Percentiles rank a stretch among this genome's conserved stretches.
These are phyloP conservation scores for Arthrocladium fulminans DNA, from an alignment of 2,329 filamentous ascomycete genomes.

Conservation along the genomic window DNA sequence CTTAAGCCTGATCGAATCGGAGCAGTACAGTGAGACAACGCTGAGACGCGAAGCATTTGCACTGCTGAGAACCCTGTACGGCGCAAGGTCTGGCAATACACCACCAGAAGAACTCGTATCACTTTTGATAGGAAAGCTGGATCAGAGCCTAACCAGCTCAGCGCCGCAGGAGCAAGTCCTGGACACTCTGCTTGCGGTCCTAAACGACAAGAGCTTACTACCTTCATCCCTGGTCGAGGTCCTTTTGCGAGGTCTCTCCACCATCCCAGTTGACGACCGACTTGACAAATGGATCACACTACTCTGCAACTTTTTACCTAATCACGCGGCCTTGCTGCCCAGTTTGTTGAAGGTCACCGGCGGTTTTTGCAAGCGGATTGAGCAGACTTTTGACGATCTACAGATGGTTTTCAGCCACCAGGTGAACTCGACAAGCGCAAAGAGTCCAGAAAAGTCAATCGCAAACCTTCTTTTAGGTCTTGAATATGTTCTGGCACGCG, in stretches of 20 bases:
- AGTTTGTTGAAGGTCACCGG: slow-evolving; percentile 81
- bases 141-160: slow-evolving; percentile 8
- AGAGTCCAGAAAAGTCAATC: slow-evolving; percentile 39
- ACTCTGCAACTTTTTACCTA: slow-evolving; percentile 69
- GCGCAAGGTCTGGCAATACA: slow-evolving; percentile 11
- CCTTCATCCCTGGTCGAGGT: slow-evolving; percentile 3
- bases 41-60: background rate
- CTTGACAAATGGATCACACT: slow-evolving; percentile 90
- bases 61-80: slow-evolving; percentile 11
- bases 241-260: slow-evolving; percentile 58
- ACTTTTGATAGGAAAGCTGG: slow-evolving; percentile 15
- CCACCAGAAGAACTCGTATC: slow-evolving; percentile 10
- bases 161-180: slow-evolving; percentile 15
- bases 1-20: background rate
- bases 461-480: slow-evolving; percentile 81
- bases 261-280: slow-evolving; percentile 61
- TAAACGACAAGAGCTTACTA: slow-evolving; percentile 7
- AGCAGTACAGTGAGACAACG: background rate
- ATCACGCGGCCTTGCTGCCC: slow-evolving; percentile 80
- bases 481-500: slow-evolving; percentile 79
- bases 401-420: slow-evolving; percentile 1
- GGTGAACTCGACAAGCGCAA: slow-evolving; percentile 12
- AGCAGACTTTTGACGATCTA: slow-evolving; percentile 20
- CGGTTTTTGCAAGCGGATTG: slow-evolving; percentile 74
- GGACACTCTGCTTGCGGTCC: slow-evolving; percentile 18